Percentiles rank a stretch among this genome's conserved stretches.
Conservation (phyloP, 179 eudicot genomes). For the Vitellaria paradoxa region DNA sequence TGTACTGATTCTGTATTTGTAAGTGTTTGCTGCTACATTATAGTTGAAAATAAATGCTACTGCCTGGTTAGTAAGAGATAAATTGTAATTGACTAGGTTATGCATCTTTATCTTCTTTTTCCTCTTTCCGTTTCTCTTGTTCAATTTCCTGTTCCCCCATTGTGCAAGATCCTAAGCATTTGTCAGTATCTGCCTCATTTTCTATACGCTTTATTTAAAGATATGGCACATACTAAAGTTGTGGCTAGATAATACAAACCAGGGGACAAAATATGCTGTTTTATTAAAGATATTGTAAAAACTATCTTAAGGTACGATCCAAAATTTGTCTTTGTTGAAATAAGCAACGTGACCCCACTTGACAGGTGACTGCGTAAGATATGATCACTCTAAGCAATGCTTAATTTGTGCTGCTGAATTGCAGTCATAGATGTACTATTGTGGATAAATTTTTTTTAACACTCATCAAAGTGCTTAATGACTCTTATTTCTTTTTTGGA, state of each 20-base stretch:
- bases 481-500: neutral
- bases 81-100: neutral
- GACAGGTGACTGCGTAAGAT: neutral
- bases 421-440: neutral
- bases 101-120: neutral
- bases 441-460: neutral
- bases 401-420: neutral
- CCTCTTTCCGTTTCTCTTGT: neutral
- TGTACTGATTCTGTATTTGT: neutral
- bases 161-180: neutral
- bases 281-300: neutral
- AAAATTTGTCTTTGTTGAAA: neutral
- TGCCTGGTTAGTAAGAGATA: neutral
- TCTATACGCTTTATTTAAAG: neutral
- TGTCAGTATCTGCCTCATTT: neutral
- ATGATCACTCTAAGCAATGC: neutral
- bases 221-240: neutral
- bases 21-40: neutral
- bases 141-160: neutral
- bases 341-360: neutral
- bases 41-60: neutral
- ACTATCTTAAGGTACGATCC: no score
- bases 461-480: neutral
- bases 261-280: neutral
- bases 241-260: neutral